Evolutionary conservation across 352 stramenopile species (phyloP), one percentile per base, ranked within the genome.

Genomic region (Saprolegnia parasitica): DNA sequence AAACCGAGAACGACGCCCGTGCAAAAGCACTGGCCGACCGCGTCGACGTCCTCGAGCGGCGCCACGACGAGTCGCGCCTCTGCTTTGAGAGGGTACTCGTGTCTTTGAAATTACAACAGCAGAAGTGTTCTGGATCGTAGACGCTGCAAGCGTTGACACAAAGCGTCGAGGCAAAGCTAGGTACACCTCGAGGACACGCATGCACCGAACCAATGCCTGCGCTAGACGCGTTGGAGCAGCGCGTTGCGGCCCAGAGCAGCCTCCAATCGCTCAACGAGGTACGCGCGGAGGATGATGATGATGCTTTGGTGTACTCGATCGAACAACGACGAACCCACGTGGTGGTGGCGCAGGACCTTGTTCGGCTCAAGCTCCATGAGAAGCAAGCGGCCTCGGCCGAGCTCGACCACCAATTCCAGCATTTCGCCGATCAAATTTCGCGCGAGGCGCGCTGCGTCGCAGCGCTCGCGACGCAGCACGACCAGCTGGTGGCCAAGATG

Each of bases 241-340:
- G 58, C 0, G 42, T 67, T 1, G 58, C 42, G 5, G n/a, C 58
- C 3, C 15, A 46, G 18, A 24, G 13, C 15, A 55, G 21, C 4
- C 42, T 67, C 23, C 58, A 67, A 4, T 39, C 37, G 20, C 21
- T 67, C 20, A 67, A 67, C 58, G 58, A 67, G 26, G 58, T 56
- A 54, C 6, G 35, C n/a, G 35, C 24, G 20, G 23, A 10, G 6
- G 39, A 20, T 40, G 24, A 40, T 23, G 21, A 42, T 29, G 6
- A 40, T 61, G 10, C 6, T 29, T n/a, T 42, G 54, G 15, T 49
- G 29, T 5, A 35, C 18, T 8, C 42, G 42, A 49, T 49, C 13
- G 42, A 49, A 49, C 42, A 49, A 15, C 3, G 42, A 49, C 42
- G 42, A 49, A 49, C 13, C 11, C 13, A 49, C 29, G 29, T 65